phyloP scores from a whole-genome alignment of 176 grass and related monocot species.

The Chrysopogon serrulatus region DNA sequence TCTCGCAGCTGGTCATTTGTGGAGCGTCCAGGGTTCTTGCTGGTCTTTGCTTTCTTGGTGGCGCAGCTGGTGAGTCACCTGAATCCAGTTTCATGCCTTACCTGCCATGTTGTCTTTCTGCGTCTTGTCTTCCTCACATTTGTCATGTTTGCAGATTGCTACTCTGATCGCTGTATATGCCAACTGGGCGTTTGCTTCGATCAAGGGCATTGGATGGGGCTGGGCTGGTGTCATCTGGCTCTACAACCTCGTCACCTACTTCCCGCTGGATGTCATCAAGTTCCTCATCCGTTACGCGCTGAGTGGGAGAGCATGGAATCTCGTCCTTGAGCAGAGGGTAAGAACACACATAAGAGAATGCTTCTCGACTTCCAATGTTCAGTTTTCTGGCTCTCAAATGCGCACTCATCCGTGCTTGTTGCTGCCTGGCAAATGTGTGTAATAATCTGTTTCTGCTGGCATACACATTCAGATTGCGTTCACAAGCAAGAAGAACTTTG shows the following conservation, averaged over 20 bases:
- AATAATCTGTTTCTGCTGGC: not conserved
- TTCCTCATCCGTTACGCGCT: conserved; percentile 78
- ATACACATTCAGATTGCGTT: conserved; percentile 51
- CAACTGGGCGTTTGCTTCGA: conserved; percentile 66
- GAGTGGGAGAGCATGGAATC: conserved; percentile 82
- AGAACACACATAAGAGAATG: not conserved
- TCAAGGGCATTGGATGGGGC: conserved; percentile 93
- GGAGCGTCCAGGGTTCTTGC: conserved; percentile 76
- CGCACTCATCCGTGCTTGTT: not conserved
- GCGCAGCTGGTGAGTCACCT: conserved; percentile 61
- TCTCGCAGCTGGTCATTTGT: conserved; percentile 92
- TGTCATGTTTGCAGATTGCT: conserved; percentile 53
- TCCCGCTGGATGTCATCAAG: conserved; percentile 85
- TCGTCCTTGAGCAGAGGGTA: conserved; percentile 86
- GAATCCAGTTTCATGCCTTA: not conserved
- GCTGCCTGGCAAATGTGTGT: not conserved
- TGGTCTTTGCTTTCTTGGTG: conserved; percentile 76
- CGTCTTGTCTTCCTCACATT: not conserved
- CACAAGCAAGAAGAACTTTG: conserved; percentile 85
- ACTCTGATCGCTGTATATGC: conserved; percentile 81
- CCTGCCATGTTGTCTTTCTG: not conserved
- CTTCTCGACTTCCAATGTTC: not conserved
- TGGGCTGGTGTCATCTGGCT: conserved; percentile 92
- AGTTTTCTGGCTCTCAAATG: not conserved
- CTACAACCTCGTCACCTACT: conserved; percentile 79